Percentiles rank a stretch among this genome's conserved stretches.
These are phyloP conservation scores for Penicillium chermesinum DNA, from an alignment of 495 filamentous ascomycete genomes.

Conservation along the genomic window DNA sequence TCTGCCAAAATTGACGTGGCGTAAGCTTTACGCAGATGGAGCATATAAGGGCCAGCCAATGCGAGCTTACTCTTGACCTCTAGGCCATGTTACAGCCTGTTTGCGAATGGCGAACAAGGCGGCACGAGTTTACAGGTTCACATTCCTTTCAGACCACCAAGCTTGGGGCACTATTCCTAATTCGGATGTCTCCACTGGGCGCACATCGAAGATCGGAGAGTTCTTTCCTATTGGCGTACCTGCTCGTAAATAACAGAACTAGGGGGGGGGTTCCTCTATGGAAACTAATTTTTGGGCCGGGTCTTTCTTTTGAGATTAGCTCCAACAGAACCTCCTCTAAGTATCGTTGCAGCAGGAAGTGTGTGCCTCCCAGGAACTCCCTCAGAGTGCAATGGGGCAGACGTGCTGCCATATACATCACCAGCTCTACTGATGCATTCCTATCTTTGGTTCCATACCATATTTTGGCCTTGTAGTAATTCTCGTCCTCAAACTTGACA, in stretches of 20 bases:
- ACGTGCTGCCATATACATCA: neutral
- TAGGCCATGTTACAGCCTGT: too few species aligned
- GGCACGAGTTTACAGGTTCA: too few species aligned
- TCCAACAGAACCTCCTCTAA: neutral
- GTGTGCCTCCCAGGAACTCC: neutral
- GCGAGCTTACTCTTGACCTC: too few species aligned
- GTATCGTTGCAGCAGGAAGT: neutral
- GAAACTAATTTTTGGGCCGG: too few species aligned
- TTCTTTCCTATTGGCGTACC: too few species aligned
- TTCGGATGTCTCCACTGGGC: neutral
- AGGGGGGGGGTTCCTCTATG: too few species aligned
- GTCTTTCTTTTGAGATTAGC: neutral
- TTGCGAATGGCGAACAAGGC: neutral
- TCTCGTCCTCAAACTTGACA: neutral
- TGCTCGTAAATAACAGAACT: too few species aligned
- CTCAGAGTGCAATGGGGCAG: neutral
- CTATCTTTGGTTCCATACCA: neutral
- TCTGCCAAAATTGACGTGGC: neutral
- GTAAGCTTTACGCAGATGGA: slow-evolving; percentile 31
- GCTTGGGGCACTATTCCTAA: slow-evolving; percentile 2
- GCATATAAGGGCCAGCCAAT: slow-evolving; percentile 17
- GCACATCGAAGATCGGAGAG: too few species aligned
- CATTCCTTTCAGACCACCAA: too few species aligned
- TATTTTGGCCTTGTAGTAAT: neutral
- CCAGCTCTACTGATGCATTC: neutral